phyloP scores from a whole-genome alignment of 148 eudicot genomes.

The Vaccinium darrowii region DNA sequence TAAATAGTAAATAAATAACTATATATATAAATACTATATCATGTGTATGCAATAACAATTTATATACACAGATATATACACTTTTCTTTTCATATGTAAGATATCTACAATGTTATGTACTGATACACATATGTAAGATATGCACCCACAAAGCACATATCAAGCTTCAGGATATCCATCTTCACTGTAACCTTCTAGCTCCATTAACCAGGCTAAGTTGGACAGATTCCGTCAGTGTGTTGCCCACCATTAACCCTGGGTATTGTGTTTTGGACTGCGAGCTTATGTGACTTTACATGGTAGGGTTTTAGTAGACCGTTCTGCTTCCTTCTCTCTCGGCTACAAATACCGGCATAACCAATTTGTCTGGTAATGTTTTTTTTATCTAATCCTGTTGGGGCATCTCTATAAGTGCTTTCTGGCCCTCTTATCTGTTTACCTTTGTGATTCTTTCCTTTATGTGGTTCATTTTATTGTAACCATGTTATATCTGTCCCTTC shows the following conservation, averaged over 20 bases:
- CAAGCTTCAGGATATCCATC: not conserved
- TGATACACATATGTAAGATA: too few relatives aligned
- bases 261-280: not conserved
- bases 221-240: not conserved
- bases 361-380: not conserved
- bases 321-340: not conserved
- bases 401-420: not conserved
- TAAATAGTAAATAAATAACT: too few relatives aligned
- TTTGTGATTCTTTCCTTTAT: not conserved
- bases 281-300: not conserved
- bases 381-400: not conserved
- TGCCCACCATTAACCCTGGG: not conserved
- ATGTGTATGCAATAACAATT: too few relatives aligned
- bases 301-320: not conserved
- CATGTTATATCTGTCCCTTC: not conserved
- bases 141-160: not conserved
- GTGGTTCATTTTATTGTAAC: not conserved
- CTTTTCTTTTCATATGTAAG: too few relatives aligned
- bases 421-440: not conserved
- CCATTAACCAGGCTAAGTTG: not conserved
- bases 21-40: too few relatives aligned
- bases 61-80: too few relatives aligned
- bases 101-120: too few relatives aligned
- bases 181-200: not conserved
- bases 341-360: not conserved